Percentiles rank a stretch among this genome's conserved stretches.
These are phyloP conservation scores for Talaromyces verruculosus DNA, from an alignment of 2,329 filamentous ascomycete species.

Conservation along the genomic window DNA sequence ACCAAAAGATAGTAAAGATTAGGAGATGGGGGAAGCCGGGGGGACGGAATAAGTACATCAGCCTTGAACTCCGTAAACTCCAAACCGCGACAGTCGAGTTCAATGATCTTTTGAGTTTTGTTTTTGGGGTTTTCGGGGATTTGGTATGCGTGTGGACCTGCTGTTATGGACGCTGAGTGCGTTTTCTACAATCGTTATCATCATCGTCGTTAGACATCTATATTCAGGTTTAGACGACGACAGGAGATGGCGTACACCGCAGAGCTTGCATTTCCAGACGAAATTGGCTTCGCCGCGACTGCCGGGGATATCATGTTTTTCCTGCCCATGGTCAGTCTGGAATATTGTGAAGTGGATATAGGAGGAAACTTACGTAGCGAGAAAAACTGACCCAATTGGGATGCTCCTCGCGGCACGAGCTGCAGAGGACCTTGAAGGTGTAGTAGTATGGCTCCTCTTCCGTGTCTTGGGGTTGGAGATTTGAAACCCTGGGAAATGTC, in stretches of 20 bases:
- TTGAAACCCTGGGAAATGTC: slow-evolving; percentile 68
- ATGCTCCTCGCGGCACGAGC: slow-evolving; percentile 90
- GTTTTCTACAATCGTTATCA: slow-evolving; percentile 34
- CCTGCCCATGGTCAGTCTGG: slow-evolving; percentile 52
- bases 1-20: too few species aligned
- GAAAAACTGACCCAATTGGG: slow-evolving; percentile 82
- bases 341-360: neutral
- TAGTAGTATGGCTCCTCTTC: slow-evolving; percentile 86
- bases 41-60: slow-evolving; percentile 58
- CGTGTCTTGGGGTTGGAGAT: slow-evolving; percentile 81
- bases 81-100: slow-evolving; percentile 89
- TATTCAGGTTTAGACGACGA: neutral
- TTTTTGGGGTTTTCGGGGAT: slow-evolving; percentile 45
- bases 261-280: slow-evolving; percentile 99
- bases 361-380: slow-evolving; percentile 68
- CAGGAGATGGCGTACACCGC: slow-evolving; percentile 67
- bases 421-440: slow-evolving; percentile 97
- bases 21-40: too few species aligned
- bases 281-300: slow-evolving; percentile 97
- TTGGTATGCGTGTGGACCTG: slow-evolving; percentile 68
- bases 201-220: neutral
- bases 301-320: slow-evolving; percentile 84
- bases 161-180: slow-evolving; percentile 74
- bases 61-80: slow-evolving; percentile 90
- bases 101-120: slow-evolving; percentile 75